Percentiles rank a stretch among this genome's conserved stretches.
Evolutionary conservation across 768 basidiomycete genomes (phyloP).

Genomic region (Naganishia antarctica): DNA sequence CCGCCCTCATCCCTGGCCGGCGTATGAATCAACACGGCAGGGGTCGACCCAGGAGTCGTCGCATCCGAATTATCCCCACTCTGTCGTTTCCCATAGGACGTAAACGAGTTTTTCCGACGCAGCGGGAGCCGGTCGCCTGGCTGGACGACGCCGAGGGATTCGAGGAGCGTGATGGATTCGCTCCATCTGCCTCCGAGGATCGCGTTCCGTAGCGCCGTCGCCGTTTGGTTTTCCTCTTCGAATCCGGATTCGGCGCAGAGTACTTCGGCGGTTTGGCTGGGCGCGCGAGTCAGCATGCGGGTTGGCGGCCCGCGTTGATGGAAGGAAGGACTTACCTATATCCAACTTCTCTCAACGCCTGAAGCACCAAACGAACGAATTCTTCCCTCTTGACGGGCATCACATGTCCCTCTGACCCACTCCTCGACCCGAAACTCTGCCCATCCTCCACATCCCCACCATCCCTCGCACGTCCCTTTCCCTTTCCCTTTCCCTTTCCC

Average conservation of each 20-base stretch:
- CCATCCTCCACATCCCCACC: slow-evolving; percentile 12
- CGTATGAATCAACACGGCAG: not conserved
- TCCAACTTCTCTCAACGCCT: slow-evolving; percentile 83
- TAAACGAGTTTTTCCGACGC: slow-evolving; percentile 22
- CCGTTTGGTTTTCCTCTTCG: slow-evolving; percentile 69
- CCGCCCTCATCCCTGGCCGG: not conserved
- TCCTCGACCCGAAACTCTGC: slow-evolving; percentile 1
- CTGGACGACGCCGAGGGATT: slow-evolving; percentile 59
- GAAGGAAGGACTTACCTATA: slow-evolving; percentile 51
- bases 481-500: slow-evolving; percentile 22
- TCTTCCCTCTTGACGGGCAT: slow-evolving; percentile 70
- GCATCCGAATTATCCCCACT: not conserved
- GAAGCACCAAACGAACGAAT: slow-evolving; percentile 80
- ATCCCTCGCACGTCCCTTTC: slow-evolving; percentile 22
- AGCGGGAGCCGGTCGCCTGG: slow-evolving; percentile 15
- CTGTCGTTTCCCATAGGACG: not conserved
- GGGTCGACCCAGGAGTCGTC: not conserved
- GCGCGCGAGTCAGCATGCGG: slow-evolving; percentile 4
- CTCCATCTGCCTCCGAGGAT: slow-evolving; percentile 76
- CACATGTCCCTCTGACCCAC: slow-evolving; percentile 18
- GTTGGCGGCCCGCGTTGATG: not conserved
- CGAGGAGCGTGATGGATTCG: slow-evolving; percentile 66
- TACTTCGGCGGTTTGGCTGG: slow-evolving; percentile 78
- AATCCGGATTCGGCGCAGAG: slow-evolving; percentile 92
- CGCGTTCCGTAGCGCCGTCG: slow-evolving; percentile 71